Conservation (phyloP, 805 yeast genomes). For the Wickerhamomyces bisporus region DNA sequence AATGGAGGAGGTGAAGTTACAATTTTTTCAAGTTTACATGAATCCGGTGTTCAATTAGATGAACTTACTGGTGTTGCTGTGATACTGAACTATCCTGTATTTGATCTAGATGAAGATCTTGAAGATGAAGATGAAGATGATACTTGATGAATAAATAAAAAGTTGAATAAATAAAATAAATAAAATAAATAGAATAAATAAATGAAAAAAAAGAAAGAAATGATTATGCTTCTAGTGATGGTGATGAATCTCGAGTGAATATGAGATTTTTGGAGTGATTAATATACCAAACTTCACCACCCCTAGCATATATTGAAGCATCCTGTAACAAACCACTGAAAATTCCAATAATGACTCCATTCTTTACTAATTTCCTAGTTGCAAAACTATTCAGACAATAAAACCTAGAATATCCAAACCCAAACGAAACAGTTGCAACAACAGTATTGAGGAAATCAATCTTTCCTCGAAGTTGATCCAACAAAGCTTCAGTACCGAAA, state of each 20-base stretch:
- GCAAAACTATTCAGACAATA: constrained; percentile 37
- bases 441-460: constrained; percentile 61
- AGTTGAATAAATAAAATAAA: background rate
- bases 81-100: constrained; percentile 74
- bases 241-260: background rate
- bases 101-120: constrained; percentile 64
- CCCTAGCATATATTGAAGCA: constrained; percentile 47
- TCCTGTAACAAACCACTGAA: constrained; percentile 66
- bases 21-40: constrained; percentile 80
- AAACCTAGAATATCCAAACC: constrained; percentile 45
- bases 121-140: constrained; percentile 31
- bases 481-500: constrained; percentile 55
- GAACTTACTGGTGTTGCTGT: constrained; percentile 91
- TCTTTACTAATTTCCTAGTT: constrained; percentile 35
- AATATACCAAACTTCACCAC: constrained; percentile 62
- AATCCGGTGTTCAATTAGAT: constrained; percentile 83
- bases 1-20: constrained; percentile 70
- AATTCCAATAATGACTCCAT: constrained; percentile 57
- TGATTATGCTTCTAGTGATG: background rate
- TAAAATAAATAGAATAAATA: background rate
- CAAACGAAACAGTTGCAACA: constrained; percentile 48
- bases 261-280: background rate
- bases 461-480: constrained; percentile 50
- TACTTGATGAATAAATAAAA: constrained; percentile 1
- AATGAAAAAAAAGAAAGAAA: too few relatives aligned